Conservation (phyloP, 768 basidiomycete genomes). For the Lactarius pseudohatsudake region DNA sequence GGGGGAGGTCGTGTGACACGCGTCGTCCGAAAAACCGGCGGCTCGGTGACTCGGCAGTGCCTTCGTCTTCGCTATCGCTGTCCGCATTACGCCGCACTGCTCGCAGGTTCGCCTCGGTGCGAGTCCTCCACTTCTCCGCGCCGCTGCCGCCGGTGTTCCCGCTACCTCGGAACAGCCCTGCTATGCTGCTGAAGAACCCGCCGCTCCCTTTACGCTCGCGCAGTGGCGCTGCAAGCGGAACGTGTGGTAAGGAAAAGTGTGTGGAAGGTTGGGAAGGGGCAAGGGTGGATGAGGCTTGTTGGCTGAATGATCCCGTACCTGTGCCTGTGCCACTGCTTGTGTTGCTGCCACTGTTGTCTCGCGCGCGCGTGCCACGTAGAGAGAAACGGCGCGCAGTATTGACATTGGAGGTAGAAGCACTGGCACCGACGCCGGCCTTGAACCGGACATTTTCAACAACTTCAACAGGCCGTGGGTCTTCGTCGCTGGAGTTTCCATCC, state of each 20-base stretch:
- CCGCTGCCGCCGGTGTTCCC: not conserved
- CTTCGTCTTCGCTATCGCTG: constrained; percentile 35
- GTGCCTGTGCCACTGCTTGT: constrained; percentile 28
- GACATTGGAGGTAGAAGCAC: not conserved
- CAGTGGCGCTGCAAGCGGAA: not conserved
- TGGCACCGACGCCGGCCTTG: not conserved
- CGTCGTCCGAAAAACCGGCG: constrained; percentile 22
- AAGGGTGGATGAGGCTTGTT: constrained; percentile 10
- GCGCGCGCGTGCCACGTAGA: constrained; percentile 4
- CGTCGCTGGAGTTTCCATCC: constrained; percentile 21
- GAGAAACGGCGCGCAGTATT: constrained; percentile 10
- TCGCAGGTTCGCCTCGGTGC: constrained; percentile 40
- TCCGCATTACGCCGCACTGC: constrained; percentile 30
- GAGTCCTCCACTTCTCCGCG: constrained; percentile 37
- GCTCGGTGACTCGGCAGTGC: constrained; percentile 4
- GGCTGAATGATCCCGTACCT: constrained; percentile 27
- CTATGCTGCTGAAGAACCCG: constrained; percentile 27
- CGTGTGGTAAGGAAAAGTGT: not conserved
- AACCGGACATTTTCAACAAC: constrained; percentile 29
- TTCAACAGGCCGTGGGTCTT: constrained; percentile 24
- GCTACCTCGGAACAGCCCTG: constrained; percentile 25
- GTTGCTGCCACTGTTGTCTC: constrained; percentile 11
- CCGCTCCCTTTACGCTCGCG: constrained; percentile 25
- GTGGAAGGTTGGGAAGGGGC: constrained; percentile 5
- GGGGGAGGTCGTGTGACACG: constrained; percentile 15